Conservation (phyloP, 208 protist genomes). For the Leishmania tarentolae region DNA sequence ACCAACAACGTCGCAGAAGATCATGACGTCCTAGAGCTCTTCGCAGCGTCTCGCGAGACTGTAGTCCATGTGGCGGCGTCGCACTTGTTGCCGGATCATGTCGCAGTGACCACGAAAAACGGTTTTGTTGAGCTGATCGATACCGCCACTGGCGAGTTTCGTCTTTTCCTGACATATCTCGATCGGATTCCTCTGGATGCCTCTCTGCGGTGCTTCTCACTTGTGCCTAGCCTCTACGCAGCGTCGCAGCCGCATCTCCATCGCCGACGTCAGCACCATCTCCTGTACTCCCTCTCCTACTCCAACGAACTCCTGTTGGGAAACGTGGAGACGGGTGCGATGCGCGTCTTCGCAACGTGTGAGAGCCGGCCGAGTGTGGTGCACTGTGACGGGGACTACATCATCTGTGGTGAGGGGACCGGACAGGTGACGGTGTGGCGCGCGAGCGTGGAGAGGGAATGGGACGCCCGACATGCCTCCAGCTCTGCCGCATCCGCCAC, state of each 20-base stretch:
- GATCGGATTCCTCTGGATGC: constrained; percentile 65
- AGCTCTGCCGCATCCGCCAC: background rate
- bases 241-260: constrained; percentile 4
- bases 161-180: constrained; percentile 78
- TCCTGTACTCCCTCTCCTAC: constrained; percentile 77
- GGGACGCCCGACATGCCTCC: background rate
- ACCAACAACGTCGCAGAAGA: constrained; percentile 37
- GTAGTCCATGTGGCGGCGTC: constrained; percentile 63
- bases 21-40: constrained; percentile 55
- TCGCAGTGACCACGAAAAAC: constrained; percentile 72
- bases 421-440: constrained; percentile 75
- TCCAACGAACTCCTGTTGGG: constrained; percentile 88
- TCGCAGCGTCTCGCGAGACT: constrained; percentile 62
- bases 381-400: constrained; percentile 72
- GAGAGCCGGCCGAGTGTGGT: constrained; percentile 67
- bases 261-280: constrained; percentile 29
- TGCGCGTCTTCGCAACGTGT: constrained; percentile 55
- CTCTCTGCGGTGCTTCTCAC: constrained; percentile 75
- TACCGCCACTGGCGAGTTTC: constrained; percentile 64
- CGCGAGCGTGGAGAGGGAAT: constrained; percentile 34
- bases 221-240: constrained; percentile 51
- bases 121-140: constrained; percentile 85
- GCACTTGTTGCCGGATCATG: constrained; percentile 44
- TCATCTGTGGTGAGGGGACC: constrained; percentile 76
- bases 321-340: constrained; percentile 49